Conservation (phyloP, 179 eudicot genomes). For the Monotropa hypopitys region DNA sequence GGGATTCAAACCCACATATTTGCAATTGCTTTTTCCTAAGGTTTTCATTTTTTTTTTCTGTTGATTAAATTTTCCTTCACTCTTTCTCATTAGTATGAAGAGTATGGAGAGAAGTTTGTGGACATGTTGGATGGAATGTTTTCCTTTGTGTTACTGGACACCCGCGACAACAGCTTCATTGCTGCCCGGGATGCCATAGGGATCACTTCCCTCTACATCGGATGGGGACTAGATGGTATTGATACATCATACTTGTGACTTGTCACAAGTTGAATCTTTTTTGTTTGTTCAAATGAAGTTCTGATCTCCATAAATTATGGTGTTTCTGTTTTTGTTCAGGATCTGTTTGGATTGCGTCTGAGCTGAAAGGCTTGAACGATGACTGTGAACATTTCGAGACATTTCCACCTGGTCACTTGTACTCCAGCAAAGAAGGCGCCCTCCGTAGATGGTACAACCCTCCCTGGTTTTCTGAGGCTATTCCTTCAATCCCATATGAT, state of each 20-base stretch:
- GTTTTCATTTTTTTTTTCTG: not conserved
- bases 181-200: constrained; percentile 95
- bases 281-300: not conserved
- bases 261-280: not conserved
- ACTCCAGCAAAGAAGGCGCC: constrained; percentile 82
- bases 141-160: constrained; percentile 88
- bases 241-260: not conserved
- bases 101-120: constrained; percentile 86
- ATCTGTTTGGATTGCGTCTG: constrained; percentile 90
- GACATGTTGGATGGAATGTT: constrained; percentile 97
- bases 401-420: constrained; percentile 90
- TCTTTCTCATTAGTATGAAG: constrained; percentile 54
- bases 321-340: constrained; percentile 27
- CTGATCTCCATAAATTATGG: not conserved
- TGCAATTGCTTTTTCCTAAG: not conserved
- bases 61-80: not conserved
- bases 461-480: constrained; percentile 61
- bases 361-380: constrained; percentile 85
- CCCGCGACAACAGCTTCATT: constrained; percentile 77
- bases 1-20: not conserved
- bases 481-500: constrained; percentile 76
- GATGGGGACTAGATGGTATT: constrained; percentile 97
- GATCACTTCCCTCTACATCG: constrained; percentile 83
- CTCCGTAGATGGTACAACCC: constrained; percentile 92
- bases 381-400: constrained; percentile 80